Evolutionary conservation across 495 filamentous ascomycete genomes (phyloP), one percentile per base, ranked within the genome.

Genomic region (Aspergillus haitiensis): DNA sequence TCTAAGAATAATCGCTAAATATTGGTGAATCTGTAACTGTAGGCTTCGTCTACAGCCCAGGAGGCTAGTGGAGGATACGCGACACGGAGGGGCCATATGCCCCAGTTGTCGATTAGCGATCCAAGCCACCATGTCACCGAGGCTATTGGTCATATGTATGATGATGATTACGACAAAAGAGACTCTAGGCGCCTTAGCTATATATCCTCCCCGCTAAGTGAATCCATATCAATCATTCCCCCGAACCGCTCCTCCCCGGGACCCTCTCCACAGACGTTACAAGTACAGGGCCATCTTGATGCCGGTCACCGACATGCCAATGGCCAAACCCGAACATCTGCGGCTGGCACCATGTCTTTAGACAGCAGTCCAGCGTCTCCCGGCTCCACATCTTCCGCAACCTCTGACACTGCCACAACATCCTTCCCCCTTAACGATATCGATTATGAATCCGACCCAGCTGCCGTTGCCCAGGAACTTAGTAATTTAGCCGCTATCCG

Each of bases 111-210:
- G 59, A 89, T 90, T 65, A 88, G 87, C 73, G 88, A 90, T 67
- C 84, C 88, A 63, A 91, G 84, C 73, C 93, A 98, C 79, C 94
- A 98, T 84, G 93, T 97, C 70, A 98, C 94, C 39, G 94, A 98
- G 70, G 90, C 93, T 47, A 97, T 98, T 69, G 93, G 92, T 39
- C 91, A 94, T 69, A 87, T 97, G 86, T 98, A 98, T 76, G 90
- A 88, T 66, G 88, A 93, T 69, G 85, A 89, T 70, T 87, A 91
- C 67, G 84, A 89, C 61, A 81, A 75, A 65, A 75, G 79, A 65
- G 81, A 87, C 45, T 77, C 79, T 8, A 75, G 85, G 53, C 86
- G 86, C 46, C 74, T 88, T 52, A 89, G 85, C 69, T 89, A 88
- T 75, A 77, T 86, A 56, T 67, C 78, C 35, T 82, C 83, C 2